phyloP scores from a whole-genome alignment of 352 stramenopile species.

The Phytophthora pseudosyringae region DNA sequence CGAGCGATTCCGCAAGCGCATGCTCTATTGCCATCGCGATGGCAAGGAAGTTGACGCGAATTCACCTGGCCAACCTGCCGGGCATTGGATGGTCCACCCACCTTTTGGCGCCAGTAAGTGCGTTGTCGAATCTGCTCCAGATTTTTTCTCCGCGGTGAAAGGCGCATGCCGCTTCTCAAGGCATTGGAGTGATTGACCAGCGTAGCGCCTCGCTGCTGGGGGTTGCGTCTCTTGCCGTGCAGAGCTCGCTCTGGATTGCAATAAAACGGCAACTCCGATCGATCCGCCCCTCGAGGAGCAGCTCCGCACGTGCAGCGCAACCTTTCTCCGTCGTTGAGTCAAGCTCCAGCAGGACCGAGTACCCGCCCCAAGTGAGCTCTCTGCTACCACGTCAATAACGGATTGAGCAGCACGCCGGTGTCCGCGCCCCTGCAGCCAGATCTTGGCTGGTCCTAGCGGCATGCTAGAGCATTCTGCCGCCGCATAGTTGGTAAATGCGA shows the following conservation, averaged over 20 bases:
- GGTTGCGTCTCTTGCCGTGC: not conserved
- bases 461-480: conserved; percentile 2
- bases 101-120: no score
- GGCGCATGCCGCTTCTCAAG: not conserved
- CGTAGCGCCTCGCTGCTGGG: no score
- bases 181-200: conserved; percentile 2
- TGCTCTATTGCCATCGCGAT: no score
- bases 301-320: not conserved
- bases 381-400: conserved; percentile 25
- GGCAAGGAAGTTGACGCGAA: no score
- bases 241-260: not conserved
- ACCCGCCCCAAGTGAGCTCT: conserved; percentile 14
- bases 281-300: not conserved
- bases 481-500: not conserved
- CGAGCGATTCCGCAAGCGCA: no score
- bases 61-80: no score
- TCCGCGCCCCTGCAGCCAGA: not conserved
- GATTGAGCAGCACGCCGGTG: not conserved
- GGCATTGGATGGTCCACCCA: no score
- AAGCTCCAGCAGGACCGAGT: conserved; percentile 1
- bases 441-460: not conserved
- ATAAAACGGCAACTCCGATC: conserved; percentile 1
- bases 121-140: no score
- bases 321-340: conserved; percentile 1
- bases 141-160: not conserved